Base-by-base conservation (phyloP, 208 protist genomes). In the Acanthamoeba lugdunensis region DNA sequence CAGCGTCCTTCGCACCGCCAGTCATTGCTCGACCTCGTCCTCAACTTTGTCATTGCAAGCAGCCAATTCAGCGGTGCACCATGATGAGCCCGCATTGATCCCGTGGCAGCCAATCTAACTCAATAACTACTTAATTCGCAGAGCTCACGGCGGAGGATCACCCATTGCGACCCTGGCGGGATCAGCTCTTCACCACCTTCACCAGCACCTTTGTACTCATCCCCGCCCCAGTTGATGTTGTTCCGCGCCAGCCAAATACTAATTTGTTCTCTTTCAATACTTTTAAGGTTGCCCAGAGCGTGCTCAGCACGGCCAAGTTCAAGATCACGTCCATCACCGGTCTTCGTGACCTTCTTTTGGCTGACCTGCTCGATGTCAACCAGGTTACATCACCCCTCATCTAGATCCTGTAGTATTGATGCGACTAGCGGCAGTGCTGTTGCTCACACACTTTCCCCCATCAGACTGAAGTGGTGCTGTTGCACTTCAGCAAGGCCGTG, bases 11-110 rank as follows among this genome's bases (percentile, higher is more conserved):
- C 85, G 41, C 54, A 91, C 58, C 52, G 61, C 25, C 85, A 91
- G 63, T 67, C 85, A 14, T 56, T 91, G 61, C 63, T 91, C 9
- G 85, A 75, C 37, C 85, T 91, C 30, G 48, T 91, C 28, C 30
- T 75, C n/a, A 91, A 91, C 41, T 91, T 91, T 73, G 54, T 91
- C 33, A 25, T 13, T 8, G 85, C 41, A 54, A 75, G 63, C 61
- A 37, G 61, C 23, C 85, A 28, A 7, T 67, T 91, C n/a, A 25
- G 4, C 3, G 45, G 52, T 87, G 58, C 28, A 6, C 2, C 2
- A 25, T 21, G 56, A 23, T 23, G n/a, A 67, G 23, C 61, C 21
- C 16, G 2, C 61, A 8, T 67, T 13, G 8, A 1, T 33, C 61
- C 14, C 1, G 23, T 56, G 9, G 54, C 18, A 21, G 18, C 54